Conservation (phyloP, 306 rosid species). For the Ziziphus jujuba region DNA sequence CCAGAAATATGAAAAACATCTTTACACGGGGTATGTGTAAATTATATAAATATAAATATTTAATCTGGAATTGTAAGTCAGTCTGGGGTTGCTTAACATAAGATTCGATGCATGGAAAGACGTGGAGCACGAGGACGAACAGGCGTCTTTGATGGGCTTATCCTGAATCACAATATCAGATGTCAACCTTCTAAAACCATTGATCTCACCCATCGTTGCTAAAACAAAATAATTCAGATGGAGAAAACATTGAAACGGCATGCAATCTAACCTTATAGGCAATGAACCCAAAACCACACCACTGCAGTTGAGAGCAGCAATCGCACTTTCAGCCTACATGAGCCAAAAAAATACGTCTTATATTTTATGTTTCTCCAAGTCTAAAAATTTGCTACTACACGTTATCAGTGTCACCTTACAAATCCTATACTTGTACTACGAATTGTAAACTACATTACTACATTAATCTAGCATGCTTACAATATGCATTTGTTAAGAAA, state of each 20-base stretch:
- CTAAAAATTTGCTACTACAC: not conserved
- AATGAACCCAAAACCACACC: conserved; percentile 82
- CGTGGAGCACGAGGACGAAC: conserved; percentile 43
- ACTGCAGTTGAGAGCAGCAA: conserved; percentile 50
- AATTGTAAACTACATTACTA: too few species aligned
- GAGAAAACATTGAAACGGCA: conserved; percentile 16
- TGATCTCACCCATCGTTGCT: not conserved
- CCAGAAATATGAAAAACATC: conserved; percentile 37
- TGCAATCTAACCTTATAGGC: conserved; percentile 85
- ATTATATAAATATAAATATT: conserved; percentile 8
- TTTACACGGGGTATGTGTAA: conserved; percentile 25
- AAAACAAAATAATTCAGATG: not conserved
- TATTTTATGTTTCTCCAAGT: not conserved
- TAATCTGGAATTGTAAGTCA: conserved; percentile 8
- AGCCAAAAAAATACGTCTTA: not conserved
- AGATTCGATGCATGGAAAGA: conserved; percentile 27
- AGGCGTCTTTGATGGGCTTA: conserved; percentile 43
- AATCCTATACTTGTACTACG: too few species aligned
- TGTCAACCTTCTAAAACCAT: not conserved
- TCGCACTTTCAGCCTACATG: conserved; percentile 77
- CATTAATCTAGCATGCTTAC: too few species aligned
- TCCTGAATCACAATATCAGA: conserved; percentile 20
- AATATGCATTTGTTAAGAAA: too few species aligned
- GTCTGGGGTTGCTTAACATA: conserved; percentile 23
- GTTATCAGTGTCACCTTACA: too few species aligned